Conservation (phyloP, 129 eudicot species). For the Tagetes erecta region DNA sequence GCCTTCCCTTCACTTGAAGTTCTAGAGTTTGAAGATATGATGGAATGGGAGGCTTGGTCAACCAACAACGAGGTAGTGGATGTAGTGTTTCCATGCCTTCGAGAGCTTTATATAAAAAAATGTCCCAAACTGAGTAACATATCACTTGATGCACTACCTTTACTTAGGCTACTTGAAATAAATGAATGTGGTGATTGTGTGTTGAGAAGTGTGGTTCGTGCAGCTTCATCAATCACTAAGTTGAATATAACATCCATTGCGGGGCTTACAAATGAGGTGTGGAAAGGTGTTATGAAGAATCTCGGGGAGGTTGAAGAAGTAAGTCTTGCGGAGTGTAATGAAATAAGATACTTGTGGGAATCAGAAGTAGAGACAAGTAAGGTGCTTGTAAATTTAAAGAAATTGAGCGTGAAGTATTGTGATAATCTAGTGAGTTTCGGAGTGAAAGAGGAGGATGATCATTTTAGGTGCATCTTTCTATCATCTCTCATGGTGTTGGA, state of each 20-base stretch:
- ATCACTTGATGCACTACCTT: constrained; percentile 16
- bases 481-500: constrained; percentile 4
- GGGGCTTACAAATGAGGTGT: constrained; percentile 16
- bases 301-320: not conserved
- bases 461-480: not conserved
- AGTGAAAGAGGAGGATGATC: not conserved
- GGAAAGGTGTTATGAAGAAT: not conserved
- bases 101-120: not conserved
- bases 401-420: not conserved
- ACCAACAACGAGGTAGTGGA: not conserved
- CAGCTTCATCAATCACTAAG: not conserved
- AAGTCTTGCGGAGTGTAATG: fast-evolving
- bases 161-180: not conserved
- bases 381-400: not conserved
- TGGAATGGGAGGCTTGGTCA: not conserved
- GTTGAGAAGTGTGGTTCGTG: not conserved
- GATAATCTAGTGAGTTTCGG: constrained; percentile 1
- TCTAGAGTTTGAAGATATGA: not conserved
- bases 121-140: not conserved
- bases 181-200: not conserved
- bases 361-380: not conserved
- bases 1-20: not conserved
- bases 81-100: constrained; percentile 4
- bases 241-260: not conserved
- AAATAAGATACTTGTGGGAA: constrained; percentile 16